Conservation (phyloP, 257 asterid species). For the Ocimum tenuiflorum region DNA sequence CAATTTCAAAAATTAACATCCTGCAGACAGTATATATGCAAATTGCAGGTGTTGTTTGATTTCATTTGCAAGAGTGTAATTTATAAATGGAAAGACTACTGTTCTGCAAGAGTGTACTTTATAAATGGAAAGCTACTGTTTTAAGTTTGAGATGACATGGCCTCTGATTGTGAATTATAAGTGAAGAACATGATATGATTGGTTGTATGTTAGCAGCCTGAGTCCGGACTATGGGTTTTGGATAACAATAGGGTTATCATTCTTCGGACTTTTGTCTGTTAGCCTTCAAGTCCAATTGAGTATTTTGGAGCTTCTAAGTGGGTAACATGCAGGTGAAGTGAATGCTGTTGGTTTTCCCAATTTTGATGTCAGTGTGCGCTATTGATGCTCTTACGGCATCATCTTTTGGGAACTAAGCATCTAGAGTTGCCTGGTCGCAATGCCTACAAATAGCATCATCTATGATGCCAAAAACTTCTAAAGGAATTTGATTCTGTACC, state of each 20-base stretch:
- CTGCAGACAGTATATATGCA: background rate
- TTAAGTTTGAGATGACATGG: background rate
- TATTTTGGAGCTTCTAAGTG: background rate
- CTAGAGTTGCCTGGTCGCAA: background rate
- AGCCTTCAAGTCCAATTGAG: background rate
- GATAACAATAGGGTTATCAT: background rate
- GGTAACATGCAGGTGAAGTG: background rate
- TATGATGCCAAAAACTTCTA: background rate
- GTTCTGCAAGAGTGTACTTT: background rate
- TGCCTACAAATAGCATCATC: background rate
- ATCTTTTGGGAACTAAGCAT: background rate
- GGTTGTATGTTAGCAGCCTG: background rate
- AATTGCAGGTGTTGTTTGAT: background rate
- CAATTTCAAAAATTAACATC: background rate
- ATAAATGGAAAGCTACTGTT: background rate
- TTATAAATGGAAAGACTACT: background rate
- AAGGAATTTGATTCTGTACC: conserved; percentile 11
- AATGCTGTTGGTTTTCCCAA: background rate
- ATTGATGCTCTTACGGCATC: background rate
- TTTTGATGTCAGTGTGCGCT: background rate
- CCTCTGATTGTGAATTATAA: background rate
- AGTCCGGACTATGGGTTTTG: background rate
- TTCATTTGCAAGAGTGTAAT: background rate
- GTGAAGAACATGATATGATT: background rate
- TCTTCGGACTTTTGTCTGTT: background rate